phyloP scores from a whole-genome alignment of 352 stramenopile species.

The Hyaloperonospora brassicae region DNA sequence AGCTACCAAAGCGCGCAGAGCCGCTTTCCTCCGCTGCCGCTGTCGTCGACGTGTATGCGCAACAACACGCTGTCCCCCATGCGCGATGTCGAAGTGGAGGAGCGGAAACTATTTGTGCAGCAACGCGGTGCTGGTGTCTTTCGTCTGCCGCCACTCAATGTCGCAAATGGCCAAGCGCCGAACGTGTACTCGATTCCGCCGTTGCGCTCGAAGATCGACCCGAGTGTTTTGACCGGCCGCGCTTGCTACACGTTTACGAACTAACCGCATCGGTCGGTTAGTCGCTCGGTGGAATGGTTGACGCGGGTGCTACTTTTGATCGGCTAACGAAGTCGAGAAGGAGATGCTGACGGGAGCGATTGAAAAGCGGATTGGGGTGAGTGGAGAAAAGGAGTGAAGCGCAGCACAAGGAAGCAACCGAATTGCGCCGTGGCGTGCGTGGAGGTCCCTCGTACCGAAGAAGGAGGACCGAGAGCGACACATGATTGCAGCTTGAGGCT shows the following conservation, averaged over 20 bases:
- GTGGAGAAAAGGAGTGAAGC: too few relatives aligned
- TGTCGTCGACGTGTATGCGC: slow-evolving; percentile 20
- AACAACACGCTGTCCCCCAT: slow-evolving; percentile 23
- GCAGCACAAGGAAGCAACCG: too few relatives aligned
- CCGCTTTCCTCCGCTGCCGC: slow-evolving; percentile 23
- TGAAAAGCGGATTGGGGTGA: not conserved
- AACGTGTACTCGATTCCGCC: slow-evolving; percentile 55
- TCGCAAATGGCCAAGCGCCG: slow-evolving; percentile 27
- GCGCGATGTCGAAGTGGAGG: slow-evolving; percentile 24
- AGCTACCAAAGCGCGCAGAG: slow-evolving; percentile 51
- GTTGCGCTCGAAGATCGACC: slow-evolving; percentile 73
- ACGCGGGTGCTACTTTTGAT: not conserved
- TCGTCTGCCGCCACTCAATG: slow-evolving; percentile 53
- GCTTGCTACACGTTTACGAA: slow-evolving; percentile 44
- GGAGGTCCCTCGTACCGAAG: slow-evolving; percentile 21
- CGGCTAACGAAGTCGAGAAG: not conserved
- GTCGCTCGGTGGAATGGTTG: not conserved
- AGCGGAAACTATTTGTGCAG: slow-evolving; percentile 29
- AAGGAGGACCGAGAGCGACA: slow-evolving; percentile 13
- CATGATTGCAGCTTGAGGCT: slow-evolving; percentile 27
- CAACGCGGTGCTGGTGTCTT: slow-evolving; percentile 23
- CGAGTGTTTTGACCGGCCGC: slow-evolving; percentile 43
- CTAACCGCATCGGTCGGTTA: slow-evolving; percentile 19
- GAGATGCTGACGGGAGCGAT: not conserved
- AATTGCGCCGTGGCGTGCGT: slow-evolving; percentile 9